Evolutionary conservation across 192 early-diverging fungal species (phyloP), one percentile per base, ranked within the genome.

Genomic region (Coemansia sp.): DNA sequence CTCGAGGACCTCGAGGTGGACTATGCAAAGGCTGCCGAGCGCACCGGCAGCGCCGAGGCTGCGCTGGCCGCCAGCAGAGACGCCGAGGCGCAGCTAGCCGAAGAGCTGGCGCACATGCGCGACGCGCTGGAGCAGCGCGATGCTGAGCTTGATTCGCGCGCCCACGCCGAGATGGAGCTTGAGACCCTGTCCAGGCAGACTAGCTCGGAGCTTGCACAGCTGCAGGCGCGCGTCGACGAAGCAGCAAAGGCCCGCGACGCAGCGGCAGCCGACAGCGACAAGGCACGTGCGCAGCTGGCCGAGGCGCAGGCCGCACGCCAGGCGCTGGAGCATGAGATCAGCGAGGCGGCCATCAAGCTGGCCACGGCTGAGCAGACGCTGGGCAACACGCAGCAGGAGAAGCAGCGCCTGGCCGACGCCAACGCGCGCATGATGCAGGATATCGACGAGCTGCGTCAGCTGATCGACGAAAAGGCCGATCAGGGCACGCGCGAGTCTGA

Each of bases 381-480:
- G 44, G 58, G 65, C 32, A 62, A 65, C 22, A 21, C 38, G 50
- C 70, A 65, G 55, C 60, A 67, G 23, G 75, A 78, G 52, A 71
- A 65, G 50, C 64, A 68, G 54, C 69, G 69, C 5, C 65, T 78
- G 23, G 33, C 38, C 8, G 70, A 73, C 25, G 58, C 60, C 14
- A 64, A 64, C 23, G 46, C 63, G 44, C 82, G 77, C 10, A 62
- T 86, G 35, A 73, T 72, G 58, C 50, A 54, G 25, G 85, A 86
- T 29, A 65, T 86, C 22, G 85, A 79, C 32, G 81, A 80, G 61
- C 53, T 82, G 10, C 84, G 74, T 12, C 62, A 58, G 25, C 50
- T 78, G 6, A 67, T 85, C n/a, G 84, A 84, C 56, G 84, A 83
- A 52, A 83, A 82, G 67, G 80, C 74, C 45, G 86, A 86, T 33